Evolutionary conservation across 2,329 filamentous ascomycete genomes (phyloP).

Genomic region (Penicillium freii): DNA sequence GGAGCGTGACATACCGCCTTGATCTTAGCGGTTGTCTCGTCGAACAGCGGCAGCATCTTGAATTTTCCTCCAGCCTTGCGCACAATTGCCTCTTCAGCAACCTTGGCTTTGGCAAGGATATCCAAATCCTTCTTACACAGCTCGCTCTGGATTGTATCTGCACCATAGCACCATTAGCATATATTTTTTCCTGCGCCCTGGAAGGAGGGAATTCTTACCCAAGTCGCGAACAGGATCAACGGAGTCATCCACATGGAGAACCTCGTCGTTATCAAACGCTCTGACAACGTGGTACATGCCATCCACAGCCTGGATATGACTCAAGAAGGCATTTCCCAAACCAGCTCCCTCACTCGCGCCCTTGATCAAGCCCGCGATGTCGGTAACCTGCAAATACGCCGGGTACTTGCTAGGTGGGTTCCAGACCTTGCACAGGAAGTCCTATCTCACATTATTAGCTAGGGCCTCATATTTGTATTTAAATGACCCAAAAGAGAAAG

Average conservation of each 20-base stretch:
- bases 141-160: conserved; percentile 9
- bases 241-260: conserved; percentile 4
- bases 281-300: conserved; percentile 9
- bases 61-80: conserved; percentile 7
- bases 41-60: conserved; percentile 10
- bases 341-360: conserved; percentile 3
- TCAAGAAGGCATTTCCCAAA: conserved; percentile 7
- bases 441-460: background rate
- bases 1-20: background rate
- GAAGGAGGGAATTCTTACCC: background rate
- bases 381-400: conserved; percentile 8
- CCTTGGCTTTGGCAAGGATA: conserved; percentile 3
- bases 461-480: background rate
- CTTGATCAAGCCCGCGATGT: conserved; percentile 7
- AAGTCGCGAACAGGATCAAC: conserved; percentile 2
- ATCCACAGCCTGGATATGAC: conserved; percentile 7
- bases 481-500: background rate
- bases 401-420: conserved; percentile 6
- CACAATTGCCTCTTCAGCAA: conserved; percentile 6
- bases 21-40: conserved; percentile 7
- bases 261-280: conserved; percentile 1
- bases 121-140: conserved; percentile 8
- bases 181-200: background rate
- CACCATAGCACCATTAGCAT: background rate
- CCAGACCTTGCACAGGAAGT: conserved; percentile 8